phyloP scores from a whole-genome alignment of 805 yeast species.

The Nakazawaea sp. region DNA sequence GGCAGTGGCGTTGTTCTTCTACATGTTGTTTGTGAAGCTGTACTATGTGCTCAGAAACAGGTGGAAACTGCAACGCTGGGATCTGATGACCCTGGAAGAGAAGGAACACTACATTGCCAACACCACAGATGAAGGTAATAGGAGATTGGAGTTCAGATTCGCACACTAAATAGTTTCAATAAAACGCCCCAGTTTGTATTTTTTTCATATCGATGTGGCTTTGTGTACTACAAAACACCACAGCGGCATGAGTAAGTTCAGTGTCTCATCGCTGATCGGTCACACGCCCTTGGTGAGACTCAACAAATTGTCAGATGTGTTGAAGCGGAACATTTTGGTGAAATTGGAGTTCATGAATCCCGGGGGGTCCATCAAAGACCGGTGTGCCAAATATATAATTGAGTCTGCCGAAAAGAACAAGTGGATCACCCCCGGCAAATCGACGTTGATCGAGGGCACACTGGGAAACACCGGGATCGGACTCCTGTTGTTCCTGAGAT shows the following conservation, averaged over 20 bases:
- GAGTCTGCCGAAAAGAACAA: constrained; percentile 52
- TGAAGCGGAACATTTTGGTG: constrained; percentile 71
- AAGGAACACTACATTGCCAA: constrained; percentile 35
- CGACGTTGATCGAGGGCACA: constrained; percentile 78
- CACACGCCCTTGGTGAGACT: constrained; percentile 72
- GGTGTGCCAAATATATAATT: constrained; percentile 76
- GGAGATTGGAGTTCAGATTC: constrained; percentile 42
- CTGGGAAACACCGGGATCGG: constrained; percentile 89
- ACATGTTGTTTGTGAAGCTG: constrained; percentile 24
- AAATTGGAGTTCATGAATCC: constrained; percentile 74
- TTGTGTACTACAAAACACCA: no score
- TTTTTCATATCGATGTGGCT: no score
- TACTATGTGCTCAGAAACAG: constrained; percentile 37
- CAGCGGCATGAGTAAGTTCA: constrained; percentile 4
- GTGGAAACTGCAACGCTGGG: constrained; percentile 43
- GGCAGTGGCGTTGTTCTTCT: constrained; percentile 24
- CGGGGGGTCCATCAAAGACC: constrained; percentile 83
- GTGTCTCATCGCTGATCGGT: constrained; percentile 40
- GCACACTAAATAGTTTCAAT: no score
- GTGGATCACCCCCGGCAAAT: constrained; percentile 41
- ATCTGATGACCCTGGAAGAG: constrained; percentile 39
- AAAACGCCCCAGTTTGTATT: no score
- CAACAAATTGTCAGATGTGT: constrained; percentile 52
- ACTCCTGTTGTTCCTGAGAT: constrained; percentile 67
- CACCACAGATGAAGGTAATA: constrained; percentile 49